Conservation (phyloP, 2,329 filamentous ascomycete species). For the Tolypocladium paradoxum region DNA sequence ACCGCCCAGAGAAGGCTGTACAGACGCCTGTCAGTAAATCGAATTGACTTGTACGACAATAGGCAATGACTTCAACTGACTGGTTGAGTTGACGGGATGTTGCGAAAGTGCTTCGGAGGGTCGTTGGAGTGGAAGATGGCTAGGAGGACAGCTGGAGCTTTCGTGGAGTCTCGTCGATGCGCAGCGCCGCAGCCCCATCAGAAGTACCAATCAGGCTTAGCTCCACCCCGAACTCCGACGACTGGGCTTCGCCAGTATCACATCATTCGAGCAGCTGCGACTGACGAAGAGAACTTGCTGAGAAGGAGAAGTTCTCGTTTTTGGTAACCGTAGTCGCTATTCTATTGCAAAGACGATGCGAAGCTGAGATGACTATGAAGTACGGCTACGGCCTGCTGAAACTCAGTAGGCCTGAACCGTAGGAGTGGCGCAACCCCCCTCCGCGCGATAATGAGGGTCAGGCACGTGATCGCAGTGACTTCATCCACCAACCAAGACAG, state of each 20-base stretch:
- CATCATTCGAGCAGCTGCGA: not conserved
- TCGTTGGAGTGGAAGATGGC: not conserved
- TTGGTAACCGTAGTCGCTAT: too few species aligned
- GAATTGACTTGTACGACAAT: not conserved
- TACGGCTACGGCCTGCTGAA: not conserved
- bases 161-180: not conserved
- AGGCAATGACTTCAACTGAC: not conserved
- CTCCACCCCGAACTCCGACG: not conserved
- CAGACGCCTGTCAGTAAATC: not conserved
- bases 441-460: slow-evolving; percentile 1
- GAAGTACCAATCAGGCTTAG: not conserved
- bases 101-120: not conserved
- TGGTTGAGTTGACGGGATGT: not conserved
- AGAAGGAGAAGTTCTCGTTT: not conserved
- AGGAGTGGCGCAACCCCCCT: not conserved
- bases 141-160: slow-evolving; percentile 11
- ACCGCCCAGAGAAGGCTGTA: not conserved
- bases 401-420: not conserved
- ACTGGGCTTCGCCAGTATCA: not conserved
- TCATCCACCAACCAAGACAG: slow-evolving; percentile 12
- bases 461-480: slow-evolving; percentile 15
- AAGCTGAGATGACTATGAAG: not conserved
- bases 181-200: not conserved
- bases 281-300: not conserved
- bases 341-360: not conserved